Evolutionary conservation across 768 basidiomycete species (phyloP), one percentile per base, ranked within the genome.

Genomic region (Leccinum truebloodii): DNA sequence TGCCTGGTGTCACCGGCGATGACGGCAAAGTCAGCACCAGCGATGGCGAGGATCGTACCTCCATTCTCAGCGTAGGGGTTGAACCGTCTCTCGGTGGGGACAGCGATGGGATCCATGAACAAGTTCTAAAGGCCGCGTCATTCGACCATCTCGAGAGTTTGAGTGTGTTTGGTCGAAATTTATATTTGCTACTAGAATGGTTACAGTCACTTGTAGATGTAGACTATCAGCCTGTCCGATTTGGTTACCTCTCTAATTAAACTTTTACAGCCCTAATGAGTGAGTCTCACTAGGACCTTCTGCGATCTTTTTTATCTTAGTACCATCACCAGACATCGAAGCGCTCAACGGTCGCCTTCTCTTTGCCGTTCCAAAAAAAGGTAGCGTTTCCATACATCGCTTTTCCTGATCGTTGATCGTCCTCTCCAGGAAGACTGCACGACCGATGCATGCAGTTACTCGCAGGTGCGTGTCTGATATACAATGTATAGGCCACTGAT

Each of bases 281-380:
- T 67, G 52, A 62, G 71, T 67, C 1, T 22, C 14, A 0, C 1
- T 14, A 28, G 28, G 28, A 28, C 26, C 0, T 9, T 26, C 14
- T 50, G 10, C 2, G 1, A 3, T 35, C 26, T 34, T 34, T 26
- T 49, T 14, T 26, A 20, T 35, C 51, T 61, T 24, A 22, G 54
- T 32, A n/a, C 22, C 30, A 4, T 3, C 1, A 1, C 22, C 39
- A 85, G 87, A 94, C 73, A 72, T 83, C n/a, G 92, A 94, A 65
- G 77, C 87, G 20, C 82, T 98, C 57, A 83, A 92, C 62, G 94
- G 93, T 52, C 86, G 95, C 48, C 71, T 96, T 62, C 80, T 99
- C 41, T 96, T 99, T 67, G 96, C 95, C 9, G 92, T 99, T 67
- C 96, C 96, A 2, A 98, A 98, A 81, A 99, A 98, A 85, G 96